phyloP scores from a whole-genome alignment of 805 yeast genomes.

The Kazachstania kunashirensis region DNA sequence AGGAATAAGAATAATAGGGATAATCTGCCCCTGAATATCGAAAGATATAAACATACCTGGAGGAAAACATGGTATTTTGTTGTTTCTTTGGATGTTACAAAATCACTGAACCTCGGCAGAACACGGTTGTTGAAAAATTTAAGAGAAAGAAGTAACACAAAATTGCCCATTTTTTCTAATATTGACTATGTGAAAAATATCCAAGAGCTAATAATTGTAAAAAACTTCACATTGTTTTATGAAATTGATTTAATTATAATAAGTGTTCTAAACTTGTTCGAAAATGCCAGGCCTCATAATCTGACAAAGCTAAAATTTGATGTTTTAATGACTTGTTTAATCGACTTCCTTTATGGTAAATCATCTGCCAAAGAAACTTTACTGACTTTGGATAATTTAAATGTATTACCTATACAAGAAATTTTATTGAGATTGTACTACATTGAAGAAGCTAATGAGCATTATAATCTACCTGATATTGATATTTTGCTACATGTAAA shows the following conservation, averaged over 20 bases:
- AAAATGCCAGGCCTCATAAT: neutral
- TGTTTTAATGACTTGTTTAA: neutral
- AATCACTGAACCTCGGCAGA: constrained; percentile 1
- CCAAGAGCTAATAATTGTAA: constrained; percentile 1
- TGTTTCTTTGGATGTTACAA: neutral
- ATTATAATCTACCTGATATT: neutral
- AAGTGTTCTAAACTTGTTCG: neutral
- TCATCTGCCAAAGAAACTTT: neutral
- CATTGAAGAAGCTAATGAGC: neutral
- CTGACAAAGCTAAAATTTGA: neutral
- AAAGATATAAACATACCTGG: constrained; percentile 3
- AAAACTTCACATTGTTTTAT: constrained; percentile 1
- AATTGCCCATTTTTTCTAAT: constrained; percentile 3
- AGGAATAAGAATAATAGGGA: neutral
- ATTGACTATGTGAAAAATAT: constrained; percentile 2
- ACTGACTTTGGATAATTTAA: constrained; percentile 1
- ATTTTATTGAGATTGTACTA: neutral
- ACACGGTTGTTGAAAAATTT: constrained; percentile 3
- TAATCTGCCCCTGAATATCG: neutral
- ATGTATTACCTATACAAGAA: constrained; percentile 1
- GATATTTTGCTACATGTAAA: neutral
- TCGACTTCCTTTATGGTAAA: neutral
- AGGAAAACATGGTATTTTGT: constrained; percentile 3
- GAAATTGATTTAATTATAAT: constrained; percentile 2
- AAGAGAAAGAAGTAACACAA: neutral